Base-by-base conservation (phyloP, 495 filamentous ascomycete species). In the Tuber borchii region DNA sequence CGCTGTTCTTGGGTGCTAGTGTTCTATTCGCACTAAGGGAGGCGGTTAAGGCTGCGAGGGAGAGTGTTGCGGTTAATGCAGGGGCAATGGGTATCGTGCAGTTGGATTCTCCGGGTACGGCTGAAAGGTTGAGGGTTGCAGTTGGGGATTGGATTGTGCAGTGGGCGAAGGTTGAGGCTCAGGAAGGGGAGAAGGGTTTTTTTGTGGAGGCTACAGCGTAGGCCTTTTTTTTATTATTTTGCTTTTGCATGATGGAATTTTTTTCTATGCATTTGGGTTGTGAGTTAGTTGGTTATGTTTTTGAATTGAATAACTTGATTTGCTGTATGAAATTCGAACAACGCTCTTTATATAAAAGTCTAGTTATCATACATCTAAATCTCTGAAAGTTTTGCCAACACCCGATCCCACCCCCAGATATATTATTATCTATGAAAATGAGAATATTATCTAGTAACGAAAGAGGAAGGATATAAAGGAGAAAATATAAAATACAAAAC, bases 91-190 rank as follows among this genome's bases (percentile, higher is more conserved):
- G 87, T 17, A 70, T 93, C 75, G 78, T 95, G 82, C 83, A 81
- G 51, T 81, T 95, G 76, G 87, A 89, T 80, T 92, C 90, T 77
- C 93, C 93, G 20, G 92, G 92, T 6, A 98, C 95, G 42, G 89
- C 93, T 0, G 95, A 98, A 87, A 88, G 93, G 83, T 94, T 98
- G 73, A 85, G 95, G 79, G 83, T 94, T 37, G 90, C 89, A 40
- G 95, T 94, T 84, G 91, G 89, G 31, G 95, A 97, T 89, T 91
- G 91, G 37, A 96, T 98, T 81, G 85, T 97, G 76, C 89, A 92
- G 85, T 86, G 91, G 83, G 89, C 89, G 19, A 86, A 88, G 73
- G 94, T 97, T 44, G 77, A 87, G 78, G 89, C 91, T 12, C 87
- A 86, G 48, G 48, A 51, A 78, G 95, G 93, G 5, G 94, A 97